A percentile compares a stretch with the other conserved stretches of the same genome.
Evolutionary conservation across 176 grass and related monocot genomes (phyloP).

Genomic region (Microstegium vimineum): DNA sequence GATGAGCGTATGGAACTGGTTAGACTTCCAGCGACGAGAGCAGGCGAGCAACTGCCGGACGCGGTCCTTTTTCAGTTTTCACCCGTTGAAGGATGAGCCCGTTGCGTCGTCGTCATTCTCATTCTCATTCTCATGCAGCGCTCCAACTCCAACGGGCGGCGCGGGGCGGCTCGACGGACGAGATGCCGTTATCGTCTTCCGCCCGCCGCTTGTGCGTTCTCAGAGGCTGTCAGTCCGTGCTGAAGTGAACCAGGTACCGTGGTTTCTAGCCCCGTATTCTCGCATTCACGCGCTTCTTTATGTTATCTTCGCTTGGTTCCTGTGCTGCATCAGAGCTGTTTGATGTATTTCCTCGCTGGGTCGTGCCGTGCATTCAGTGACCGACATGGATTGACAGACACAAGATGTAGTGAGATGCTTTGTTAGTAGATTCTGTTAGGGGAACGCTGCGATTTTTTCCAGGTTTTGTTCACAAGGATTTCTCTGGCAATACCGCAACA

Average conservation of each 20-base stretch:
- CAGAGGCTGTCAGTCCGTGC: neutral
- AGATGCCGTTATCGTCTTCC: neutral
- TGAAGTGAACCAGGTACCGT: neutral
- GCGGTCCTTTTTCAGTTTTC: neutral
- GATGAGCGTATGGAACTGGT: neutral
- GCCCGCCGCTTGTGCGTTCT: neutral
- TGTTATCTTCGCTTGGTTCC: neutral
- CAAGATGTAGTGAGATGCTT: neutral
- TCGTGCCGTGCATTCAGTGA: neutral
- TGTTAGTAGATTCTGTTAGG: neutral
- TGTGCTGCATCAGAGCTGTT: neutral
- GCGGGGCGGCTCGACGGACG: neutral
- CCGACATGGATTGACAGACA: neutral
- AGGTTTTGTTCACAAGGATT: neutral
- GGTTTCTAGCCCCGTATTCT: neutral
- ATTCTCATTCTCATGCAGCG: neutral
- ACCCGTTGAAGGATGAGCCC: neutral
- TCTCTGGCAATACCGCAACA: neutral
- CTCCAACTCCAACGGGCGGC: neutral
- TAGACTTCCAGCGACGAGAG: neutral
- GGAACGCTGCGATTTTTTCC: neutral
- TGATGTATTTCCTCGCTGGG: neutral
- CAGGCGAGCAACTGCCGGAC: neutral
- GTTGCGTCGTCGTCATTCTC: neutral
- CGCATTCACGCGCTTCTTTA: neutral